phyloP scores from a whole-genome alignment of 2,329 filamentous ascomycete genomes.

The Alternaria solani region DNA sequence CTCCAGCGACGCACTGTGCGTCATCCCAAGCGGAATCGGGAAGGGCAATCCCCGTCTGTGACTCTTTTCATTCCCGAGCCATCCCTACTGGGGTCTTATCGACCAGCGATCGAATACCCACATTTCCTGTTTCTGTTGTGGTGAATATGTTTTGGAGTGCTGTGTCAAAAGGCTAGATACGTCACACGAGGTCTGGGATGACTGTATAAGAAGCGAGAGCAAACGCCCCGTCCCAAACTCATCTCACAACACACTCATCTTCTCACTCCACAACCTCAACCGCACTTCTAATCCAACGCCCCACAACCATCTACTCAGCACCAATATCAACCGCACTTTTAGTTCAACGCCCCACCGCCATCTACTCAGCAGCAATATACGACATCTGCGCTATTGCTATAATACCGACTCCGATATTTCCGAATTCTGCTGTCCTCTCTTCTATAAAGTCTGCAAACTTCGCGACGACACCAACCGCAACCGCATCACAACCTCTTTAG shows the following conservation, averaged over 20 bases:
- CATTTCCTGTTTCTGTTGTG: slow-evolving; percentile 11
- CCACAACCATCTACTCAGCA: neutral
- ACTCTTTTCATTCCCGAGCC: slow-evolving; percentile 16
- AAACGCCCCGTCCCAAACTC: neutral
- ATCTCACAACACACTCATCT: neutral
- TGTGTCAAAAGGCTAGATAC: neutral
- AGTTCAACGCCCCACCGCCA: neutral
- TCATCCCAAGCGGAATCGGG: slow-evolving; percentile 10
- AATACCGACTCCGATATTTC: neutral
- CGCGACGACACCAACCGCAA: no score
- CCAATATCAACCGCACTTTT: neutral
- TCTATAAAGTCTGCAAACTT: neutral
- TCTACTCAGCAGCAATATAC: neutral
- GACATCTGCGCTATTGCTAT: neutral
- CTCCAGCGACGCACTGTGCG: slow-evolving; percentile 11
- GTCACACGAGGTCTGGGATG: neutral
- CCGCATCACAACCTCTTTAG: neutral
- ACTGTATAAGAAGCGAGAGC: neutral
- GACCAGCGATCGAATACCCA: slow-evolving; percentile 10
- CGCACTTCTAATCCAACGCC: neutral
- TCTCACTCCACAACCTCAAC: neutral
- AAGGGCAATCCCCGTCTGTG: slow-evolving; percentile 14
- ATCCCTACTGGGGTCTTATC: neutral
- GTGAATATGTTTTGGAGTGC: slow-evolving; percentile 11
- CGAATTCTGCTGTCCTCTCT: neutral